Percentiles rank a stretch among this genome's conserved stretches.
Evolutionary conservation across 345 rosid species (phyloP).

Genomic region (Theobroma cacao): DNA sequence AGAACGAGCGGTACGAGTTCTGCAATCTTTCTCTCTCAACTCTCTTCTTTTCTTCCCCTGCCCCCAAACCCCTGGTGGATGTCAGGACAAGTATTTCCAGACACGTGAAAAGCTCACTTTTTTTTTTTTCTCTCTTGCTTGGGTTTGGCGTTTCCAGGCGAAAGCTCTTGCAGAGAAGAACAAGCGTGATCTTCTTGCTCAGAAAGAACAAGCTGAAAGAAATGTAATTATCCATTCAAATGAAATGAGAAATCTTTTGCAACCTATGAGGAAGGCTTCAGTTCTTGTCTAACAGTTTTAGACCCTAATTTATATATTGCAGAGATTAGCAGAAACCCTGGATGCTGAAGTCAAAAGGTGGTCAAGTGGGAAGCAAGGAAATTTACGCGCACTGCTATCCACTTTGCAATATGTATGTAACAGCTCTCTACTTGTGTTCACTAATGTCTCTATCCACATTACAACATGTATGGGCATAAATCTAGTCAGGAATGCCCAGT

Average conservation of each 20-base stretch:
- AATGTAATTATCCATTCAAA: conserved; percentile 47
- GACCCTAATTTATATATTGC: conserved; percentile 26
- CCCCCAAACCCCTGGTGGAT: not conserved
- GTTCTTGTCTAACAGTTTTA: conserved; percentile 19
- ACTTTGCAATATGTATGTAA: conserved; percentile 81
- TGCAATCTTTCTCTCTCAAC: not conserved
- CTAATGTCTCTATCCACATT: not conserved
- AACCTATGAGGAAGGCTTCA: not conserved
- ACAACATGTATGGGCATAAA: too few species aligned
- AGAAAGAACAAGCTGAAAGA: conserved; percentile 90
- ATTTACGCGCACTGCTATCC: conserved; percentile 88
- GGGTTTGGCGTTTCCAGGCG: conserved; percentile 49
- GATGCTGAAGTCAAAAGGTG: conserved; percentile 93
- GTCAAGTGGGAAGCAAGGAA: conserved; percentile 85
- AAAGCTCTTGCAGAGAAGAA: conserved; percentile 97
- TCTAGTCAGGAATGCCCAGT: too few species aligned
- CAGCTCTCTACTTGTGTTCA: not conserved
- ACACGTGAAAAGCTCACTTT: conserved; percentile 15
- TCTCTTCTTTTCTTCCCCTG: not conserved
- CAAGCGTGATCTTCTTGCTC: conserved; percentile 72
- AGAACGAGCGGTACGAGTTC: conserved; percentile 74
- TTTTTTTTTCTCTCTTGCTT: conserved; percentile 16
- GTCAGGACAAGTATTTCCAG: conserved; percentile 1
- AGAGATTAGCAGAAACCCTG: conserved; percentile 75
- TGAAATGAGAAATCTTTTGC: not conserved